These are phyloP conservation scores for Suillus decipiens DNA, from an alignment of 768 basidiomycete species.

Conservation along the genomic window DNA sequence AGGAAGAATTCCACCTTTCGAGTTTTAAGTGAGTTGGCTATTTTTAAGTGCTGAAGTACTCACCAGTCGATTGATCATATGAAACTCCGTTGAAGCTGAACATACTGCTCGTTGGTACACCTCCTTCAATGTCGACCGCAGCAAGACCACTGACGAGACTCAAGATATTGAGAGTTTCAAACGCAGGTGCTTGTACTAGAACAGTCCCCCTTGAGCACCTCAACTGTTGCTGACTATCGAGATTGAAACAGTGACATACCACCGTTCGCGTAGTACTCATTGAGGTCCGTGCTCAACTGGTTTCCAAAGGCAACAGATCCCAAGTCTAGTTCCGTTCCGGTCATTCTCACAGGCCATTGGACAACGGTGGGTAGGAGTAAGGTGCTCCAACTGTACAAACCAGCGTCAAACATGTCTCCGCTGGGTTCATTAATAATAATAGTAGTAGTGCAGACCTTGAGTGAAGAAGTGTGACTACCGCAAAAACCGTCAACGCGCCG, in stretches of 20 bases:
- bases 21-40: not conserved
- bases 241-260: not conserved
- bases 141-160: conserved; percentile 3
- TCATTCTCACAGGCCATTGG: not conserved
- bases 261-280: accelerated
- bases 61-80: conserved; percentile 2
- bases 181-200: not conserved
- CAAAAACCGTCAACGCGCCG: not conserved
- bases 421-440: not conserved
- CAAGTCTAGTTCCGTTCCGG: conserved; percentile 1
- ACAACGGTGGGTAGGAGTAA: not conserved
- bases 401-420: not conserved
- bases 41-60: not conserved
- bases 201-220: not conserved
- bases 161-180: not conserved
- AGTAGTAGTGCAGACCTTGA: not conserved
- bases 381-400: conserved; percentile 6
- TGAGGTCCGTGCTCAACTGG: not conserved
- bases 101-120: not conserved
- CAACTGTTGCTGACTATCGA: not conserved
- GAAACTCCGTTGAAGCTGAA: conserved; percentile 6
- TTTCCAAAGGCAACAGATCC: not conserved
- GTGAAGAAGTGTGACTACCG: not conserved
- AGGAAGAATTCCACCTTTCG: conserved; percentile 1
- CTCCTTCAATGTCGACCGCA: not conserved